These are phyloP conservation scores for Candida cerambycidarum DNA, from an alignment of 805 yeast genomes.

Conservation along the genomic window DNA sequence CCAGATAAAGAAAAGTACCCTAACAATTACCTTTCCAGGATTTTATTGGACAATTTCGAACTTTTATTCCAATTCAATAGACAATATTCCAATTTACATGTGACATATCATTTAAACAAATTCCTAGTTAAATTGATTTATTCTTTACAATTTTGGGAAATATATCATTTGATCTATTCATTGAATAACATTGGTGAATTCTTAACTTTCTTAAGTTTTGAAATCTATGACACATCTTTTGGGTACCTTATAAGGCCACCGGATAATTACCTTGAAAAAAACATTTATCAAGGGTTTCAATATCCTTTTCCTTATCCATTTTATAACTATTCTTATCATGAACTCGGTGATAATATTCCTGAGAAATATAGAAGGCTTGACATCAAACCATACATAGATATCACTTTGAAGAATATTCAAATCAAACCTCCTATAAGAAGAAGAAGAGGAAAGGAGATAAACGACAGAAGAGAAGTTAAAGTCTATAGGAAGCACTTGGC, in stretches of 20 bases:
- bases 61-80: conserved; percentile 29
- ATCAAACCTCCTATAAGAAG: conserved; percentile 5
- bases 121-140: conserved; percentile 39
- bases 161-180: conserved; percentile 36
- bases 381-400: conserved; percentile 38
- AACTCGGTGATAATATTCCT: conserved; percentile 27
- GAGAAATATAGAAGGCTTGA: conserved; percentile 26
- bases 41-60: conserved; percentile 39
- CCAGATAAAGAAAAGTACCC: conserved; percentile 24
- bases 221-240: conserved; percentile 33
- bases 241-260: conserved; percentile 44
- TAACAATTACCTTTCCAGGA: conserved; percentile 32
- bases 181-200: conserved; percentile 35
- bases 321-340: conserved; percentile 44
- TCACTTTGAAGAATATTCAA: conserved; percentile 21
- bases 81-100: conserved; percentile 36
- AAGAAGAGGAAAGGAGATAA: not conserved
- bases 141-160: conserved; percentile 44
- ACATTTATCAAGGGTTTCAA: conserved; percentile 41
- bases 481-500: conserved; percentile 3
- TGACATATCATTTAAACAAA: conserved; percentile 40
- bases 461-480: conserved; percentile 7
- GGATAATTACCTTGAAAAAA: conserved; percentile 31
- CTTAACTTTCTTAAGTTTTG: conserved; percentile 34
- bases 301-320: conserved; percentile 48